phyloP scores from a whole-genome alignment of 148 eudicot genomes.

The Dysphania ambrosioides region DNA sequence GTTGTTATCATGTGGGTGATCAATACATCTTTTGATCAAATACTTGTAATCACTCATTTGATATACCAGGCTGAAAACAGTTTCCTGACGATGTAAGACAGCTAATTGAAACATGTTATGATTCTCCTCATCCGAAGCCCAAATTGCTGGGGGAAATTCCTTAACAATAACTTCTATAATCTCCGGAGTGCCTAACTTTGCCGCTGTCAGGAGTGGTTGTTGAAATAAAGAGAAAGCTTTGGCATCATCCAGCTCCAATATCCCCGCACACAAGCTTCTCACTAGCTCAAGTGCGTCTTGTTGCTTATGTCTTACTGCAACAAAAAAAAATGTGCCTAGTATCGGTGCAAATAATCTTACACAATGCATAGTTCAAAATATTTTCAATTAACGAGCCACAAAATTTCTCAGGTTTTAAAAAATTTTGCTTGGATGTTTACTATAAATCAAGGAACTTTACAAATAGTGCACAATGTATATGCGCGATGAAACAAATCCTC shows the following conservation, averaged over 20 bases:
- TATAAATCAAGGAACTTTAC: too few species aligned
- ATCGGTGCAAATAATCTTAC: too few species aligned
- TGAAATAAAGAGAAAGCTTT: slow-evolving; percentile 27
- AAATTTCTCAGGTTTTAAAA: too few species aligned
- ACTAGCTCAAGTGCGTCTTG: slow-evolving; percentile 23
- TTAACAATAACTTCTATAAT: slow-evolving; percentile 31
- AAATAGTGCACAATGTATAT: too few species aligned
- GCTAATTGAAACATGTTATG: slow-evolving; percentile 30
- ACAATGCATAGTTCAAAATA: too few species aligned
- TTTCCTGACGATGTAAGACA: slow-evolving; percentile 28
- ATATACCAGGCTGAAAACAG: slow-evolving; percentile 32
- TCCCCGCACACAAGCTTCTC: slow-evolving; percentile 23
- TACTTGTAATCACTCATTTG: slow-evolving; percentile 24
- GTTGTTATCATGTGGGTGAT: slow-evolving; percentile 22
- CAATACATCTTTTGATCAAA: slow-evolving; percentile 23
- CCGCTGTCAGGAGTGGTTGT: slow-evolving; percentile 30
- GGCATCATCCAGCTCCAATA: slow-evolving; percentile 26
- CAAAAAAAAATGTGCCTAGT: too few species aligned
- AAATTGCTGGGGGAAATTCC: slow-evolving; percentile 29
- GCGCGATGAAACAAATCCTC: too few species aligned
- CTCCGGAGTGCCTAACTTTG: slow-evolving; percentile 25
- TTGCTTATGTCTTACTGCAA: slow-evolving; percentile 14
- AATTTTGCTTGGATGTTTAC: too few species aligned
- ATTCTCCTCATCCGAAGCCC: slow-evolving; percentile 26
- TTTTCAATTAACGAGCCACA: too few species aligned